A percentile compares a stretch with the other conserved stretches of the same genome.
These are phyloP conservation scores for Pelagomonas calceolata DNA, from an alignment of 108 stramenopile genomes.

Conservation along the genomic window DNA sequence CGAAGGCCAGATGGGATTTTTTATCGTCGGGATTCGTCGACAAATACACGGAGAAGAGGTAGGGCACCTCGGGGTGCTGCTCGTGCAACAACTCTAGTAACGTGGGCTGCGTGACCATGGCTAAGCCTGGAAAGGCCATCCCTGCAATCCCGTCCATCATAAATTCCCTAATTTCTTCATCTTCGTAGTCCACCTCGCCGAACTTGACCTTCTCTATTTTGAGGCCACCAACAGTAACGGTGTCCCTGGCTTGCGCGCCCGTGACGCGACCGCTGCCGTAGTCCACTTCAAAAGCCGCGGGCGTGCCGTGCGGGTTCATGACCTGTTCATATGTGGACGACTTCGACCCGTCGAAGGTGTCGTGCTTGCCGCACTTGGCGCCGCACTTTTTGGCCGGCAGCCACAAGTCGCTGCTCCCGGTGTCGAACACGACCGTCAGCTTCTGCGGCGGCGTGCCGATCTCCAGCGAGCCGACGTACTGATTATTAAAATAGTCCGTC, in stretches of 20 bases:
- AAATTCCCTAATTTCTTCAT: too few relatives aligned
- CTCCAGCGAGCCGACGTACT: constrained; percentile 28
- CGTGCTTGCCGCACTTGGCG: constrained; percentile 45
- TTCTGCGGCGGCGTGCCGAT: constrained; percentile 70
- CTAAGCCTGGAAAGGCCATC: constrained; percentile 78
- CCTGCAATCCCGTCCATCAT: constrained; percentile 94
- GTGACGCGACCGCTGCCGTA: constrained; percentile 74
- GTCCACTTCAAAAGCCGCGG: constrained; percentile 67
- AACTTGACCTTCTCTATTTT: constrained; percentile 34
- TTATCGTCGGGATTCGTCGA: not conserved
- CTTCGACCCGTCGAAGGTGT: not conserved
- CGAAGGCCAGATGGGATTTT: constrained; percentile 19
- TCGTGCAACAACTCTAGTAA: constrained; percentile 18
- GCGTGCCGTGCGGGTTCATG: constrained; percentile 17
- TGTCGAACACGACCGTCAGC: constrained; percentile 88
- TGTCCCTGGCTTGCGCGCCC: constrained; percentile 40
- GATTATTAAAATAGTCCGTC: constrained; percentile 26
- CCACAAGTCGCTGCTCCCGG: constrained; percentile 92
- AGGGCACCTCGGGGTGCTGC: constrained; percentile 26
- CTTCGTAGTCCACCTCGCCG: constrained; percentile 66
- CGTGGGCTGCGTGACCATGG: constrained; percentile 13
- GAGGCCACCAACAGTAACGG: constrained; percentile 34
- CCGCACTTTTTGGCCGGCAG: constrained; percentile 70
- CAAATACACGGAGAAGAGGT: constrained; percentile 26
- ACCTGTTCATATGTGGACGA: not conserved